Base-by-base conservation (phyloP, 441 rosid species). In the Aquilaria agallochum region DNA sequence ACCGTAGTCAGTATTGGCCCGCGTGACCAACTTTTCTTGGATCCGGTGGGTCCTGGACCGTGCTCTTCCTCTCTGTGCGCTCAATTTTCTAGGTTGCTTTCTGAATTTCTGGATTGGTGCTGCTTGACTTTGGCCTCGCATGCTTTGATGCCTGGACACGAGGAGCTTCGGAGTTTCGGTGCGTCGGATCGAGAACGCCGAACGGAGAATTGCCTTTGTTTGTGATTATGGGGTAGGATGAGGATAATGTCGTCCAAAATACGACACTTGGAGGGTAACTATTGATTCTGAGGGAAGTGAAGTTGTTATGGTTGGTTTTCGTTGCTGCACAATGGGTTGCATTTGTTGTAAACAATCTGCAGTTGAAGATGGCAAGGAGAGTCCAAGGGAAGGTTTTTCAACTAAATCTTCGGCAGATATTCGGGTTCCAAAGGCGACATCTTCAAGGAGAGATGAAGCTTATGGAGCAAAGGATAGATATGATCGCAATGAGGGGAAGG, bases 261-360 rank as follows among this genome's bases (percentile, higher is more conserved):
- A 73, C 60, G 34, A 57, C 50, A 51, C 57, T 55, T 66, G 68
- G 64, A 56, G 58, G 52, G 67, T 76, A 62, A 55, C 5, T 36
- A 36, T 36, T 36, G 42, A 36, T 36, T 36, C 1, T 4, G 7
- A 50, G 48, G 64, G 69, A 66, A 53, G 58, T 47, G 69, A 76
- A 64, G 55, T 57, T 70, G 63, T 73, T 77, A 82, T 74, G 72
- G 70, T 76, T 70, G 76, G 69, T 62, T 72, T 82, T 20, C 27
- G 1, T 20, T 74, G 75, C 73, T 68, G 70, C 76, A 70, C 53
- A 50, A 94, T 94, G 99, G 99, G 99, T 69, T 78, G 90, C 71
- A 33, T 79, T 81, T 89, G 87, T 68, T 82, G 92, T 75, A 94
- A 91, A 73, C 96, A 91, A 13, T 87, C 86, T 69, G 86, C 96